Conservation (phyloP, 176 grass and related monocot genomes). For the Dactylis glomerata region DNA sequence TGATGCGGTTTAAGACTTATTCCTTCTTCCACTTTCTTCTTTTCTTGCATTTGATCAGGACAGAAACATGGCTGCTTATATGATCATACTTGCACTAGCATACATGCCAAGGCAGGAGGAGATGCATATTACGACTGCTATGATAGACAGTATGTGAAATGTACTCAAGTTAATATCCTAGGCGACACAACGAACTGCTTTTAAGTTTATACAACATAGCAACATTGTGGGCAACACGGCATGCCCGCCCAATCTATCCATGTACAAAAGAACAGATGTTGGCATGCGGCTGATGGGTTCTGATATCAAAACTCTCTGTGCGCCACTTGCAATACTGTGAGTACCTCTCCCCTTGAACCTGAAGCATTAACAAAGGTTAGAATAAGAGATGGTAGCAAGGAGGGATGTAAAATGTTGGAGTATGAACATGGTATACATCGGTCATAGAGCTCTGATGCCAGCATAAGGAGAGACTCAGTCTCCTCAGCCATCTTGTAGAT, state of each 20-base stretch:
- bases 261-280: constrained; percentile 22
- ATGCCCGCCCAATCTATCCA: constrained; percentile 6
- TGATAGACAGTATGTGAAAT: not conserved
- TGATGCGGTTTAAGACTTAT: not conserved
- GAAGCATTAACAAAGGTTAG: constrained; percentile 22
- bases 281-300: not conserved
- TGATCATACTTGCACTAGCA: not conserved
- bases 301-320: constrained; percentile 20
- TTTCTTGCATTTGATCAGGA: not conserved
- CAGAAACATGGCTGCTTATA: not conserved
- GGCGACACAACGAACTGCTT: not conserved
- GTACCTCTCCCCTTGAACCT: constrained; percentile 58
- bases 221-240: not conserved
- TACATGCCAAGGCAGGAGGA: not conserved
- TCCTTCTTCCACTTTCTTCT: not conserved
- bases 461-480: constrained; percentile 49
- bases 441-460: constrained; percentile 65
- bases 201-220: constrained; percentile 30
- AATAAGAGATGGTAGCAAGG: not conserved
- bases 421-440: constrained; percentile 56
- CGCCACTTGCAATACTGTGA: constrained; percentile 32
- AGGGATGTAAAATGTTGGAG: not conserved
- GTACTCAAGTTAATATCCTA: constrained; percentile 3
- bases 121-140: constrained; percentile 2
- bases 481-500: constrained; percentile 70